Percentiles rank a stretch among this genome's conserved stretches.
These are phyloP conservation scores for Lipomyces yamadae DNA, from an alignment of 805 yeast genomes.

Conservation along the genomic window DNA sequence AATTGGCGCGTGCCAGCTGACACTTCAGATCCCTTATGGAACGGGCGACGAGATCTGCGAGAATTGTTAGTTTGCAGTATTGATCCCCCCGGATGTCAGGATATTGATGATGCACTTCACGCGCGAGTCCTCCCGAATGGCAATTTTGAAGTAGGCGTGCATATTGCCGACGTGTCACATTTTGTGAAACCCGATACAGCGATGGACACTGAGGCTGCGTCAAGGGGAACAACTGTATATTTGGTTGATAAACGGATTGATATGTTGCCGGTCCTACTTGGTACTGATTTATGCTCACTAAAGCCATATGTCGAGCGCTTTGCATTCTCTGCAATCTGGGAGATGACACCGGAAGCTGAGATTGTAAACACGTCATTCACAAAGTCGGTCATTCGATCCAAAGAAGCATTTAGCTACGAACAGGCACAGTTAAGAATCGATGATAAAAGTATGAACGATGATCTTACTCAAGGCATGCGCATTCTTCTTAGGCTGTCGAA, in stretches of 20 bases:
- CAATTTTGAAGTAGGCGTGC: conserved; percentile 96
- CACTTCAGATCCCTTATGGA: conserved; percentile 53
- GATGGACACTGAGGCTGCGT: conserved; percentile 92
- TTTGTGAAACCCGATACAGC: conserved; percentile 93
- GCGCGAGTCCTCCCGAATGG: conserved; percentile 87
- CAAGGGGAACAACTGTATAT: conserved; percentile 96
- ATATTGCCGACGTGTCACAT: conserved; percentile 98
- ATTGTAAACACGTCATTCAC: conserved; percentile 78
- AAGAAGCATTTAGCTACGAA: conserved; percentile 94
- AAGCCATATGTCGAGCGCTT: conserved; percentile 94
- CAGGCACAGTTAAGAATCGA: conserved; percentile 91
- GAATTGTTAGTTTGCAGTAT: conserved; percentile 91
- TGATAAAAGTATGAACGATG: conserved; percentile 74
- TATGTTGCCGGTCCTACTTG: conserved; percentile 93
- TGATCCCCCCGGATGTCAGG: conserved; percentile 98
- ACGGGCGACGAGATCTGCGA: conserved; percentile 76
- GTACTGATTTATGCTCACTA: conserved; percentile 94
- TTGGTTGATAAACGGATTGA: conserved; percentile 97
- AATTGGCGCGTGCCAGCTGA: conserved; percentile 84
- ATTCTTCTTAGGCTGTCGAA: conserved; percentile 78
- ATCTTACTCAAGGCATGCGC: conserved; percentile 87
- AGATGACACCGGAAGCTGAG: conserved; percentile 81
- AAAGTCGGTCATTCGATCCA: conserved; percentile 86
- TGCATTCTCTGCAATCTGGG: conserved; percentile 97
- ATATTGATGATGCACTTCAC: conserved; percentile 97